phyloP scores from a whole-genome alignment of 2,329 filamentous ascomycete species.

The Nannizziopsis barbatae region DNA sequence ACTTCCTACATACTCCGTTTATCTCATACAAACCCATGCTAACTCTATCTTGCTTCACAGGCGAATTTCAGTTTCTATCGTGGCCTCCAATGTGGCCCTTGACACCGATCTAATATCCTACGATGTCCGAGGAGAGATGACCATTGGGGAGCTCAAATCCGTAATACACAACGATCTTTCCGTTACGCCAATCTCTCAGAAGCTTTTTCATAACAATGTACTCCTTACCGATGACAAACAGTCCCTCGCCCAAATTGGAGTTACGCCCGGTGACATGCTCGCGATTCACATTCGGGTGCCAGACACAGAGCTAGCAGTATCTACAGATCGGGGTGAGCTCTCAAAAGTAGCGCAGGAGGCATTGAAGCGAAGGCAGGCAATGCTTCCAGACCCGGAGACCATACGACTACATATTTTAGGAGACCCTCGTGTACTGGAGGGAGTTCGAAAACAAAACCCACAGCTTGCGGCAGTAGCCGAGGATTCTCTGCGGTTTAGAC shows the following conservation, averaged over 20 bases:
- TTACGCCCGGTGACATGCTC: constrained; percentile 85
- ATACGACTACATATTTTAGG: constrained; percentile 73
- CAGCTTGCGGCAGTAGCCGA: constrained; percentile 66
- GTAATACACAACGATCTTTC: constrained; percentile 74
- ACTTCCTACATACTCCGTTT: background rate
- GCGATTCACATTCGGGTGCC: constrained; percentile 58
- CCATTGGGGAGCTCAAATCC: constrained; percentile 72
- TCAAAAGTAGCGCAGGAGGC: constrained; percentile 23
- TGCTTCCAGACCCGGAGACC: constrained; percentile 57
- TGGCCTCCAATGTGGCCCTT: constrained; percentile 54
- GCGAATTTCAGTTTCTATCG: constrained; percentile 80
- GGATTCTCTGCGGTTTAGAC: constrained; percentile 63
- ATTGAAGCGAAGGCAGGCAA: constrained; percentile 18
- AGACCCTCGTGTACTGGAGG: constrained; percentile 59
- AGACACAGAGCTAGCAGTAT: constrained; percentile 18
- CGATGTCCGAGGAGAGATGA: constrained; percentile 72
- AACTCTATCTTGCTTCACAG: constrained; percentile 35
- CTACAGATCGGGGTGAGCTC: background rate
- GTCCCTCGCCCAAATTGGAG: constrained; percentile 68
- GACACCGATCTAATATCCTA: constrained; percentile 69
- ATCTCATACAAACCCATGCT: background rate
- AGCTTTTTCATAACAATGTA: constrained; percentile 82
- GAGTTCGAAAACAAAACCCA: constrained; percentile 61
- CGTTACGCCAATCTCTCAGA: constrained; percentile 61
- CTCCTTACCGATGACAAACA: constrained; percentile 65